phyloP scores from a whole-genome alignment of 306 rosid species.

The Cicer pinnatifidum region DNA sequence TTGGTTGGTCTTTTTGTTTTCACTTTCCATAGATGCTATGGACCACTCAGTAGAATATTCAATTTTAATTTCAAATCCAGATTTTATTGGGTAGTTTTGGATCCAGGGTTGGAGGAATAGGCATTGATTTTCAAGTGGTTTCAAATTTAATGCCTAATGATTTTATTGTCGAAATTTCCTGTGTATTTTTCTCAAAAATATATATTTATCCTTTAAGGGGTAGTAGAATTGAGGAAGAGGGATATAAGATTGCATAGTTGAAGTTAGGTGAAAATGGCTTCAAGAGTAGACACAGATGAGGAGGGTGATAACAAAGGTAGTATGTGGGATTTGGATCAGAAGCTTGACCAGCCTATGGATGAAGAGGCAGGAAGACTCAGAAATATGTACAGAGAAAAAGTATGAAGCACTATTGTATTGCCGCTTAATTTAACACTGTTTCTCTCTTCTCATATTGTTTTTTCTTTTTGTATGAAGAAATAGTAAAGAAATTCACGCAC shows the following conservation, averaged over 20 bases:
- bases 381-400: conserved; percentile 93
- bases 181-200: conserved; percentile 41
- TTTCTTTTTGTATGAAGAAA: not conserved
- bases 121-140: conserved; percentile 50
- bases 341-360: conserved; percentile 93
- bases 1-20: not conserved
- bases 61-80: conserved; percentile 40
- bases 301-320: conserved; percentile 66
- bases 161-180: conserved; percentile 38
- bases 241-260: conserved; percentile 39
- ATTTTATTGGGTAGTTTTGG: conserved; percentile 44
- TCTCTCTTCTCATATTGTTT: not conserved
- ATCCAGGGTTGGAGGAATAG: conserved; percentile 40
- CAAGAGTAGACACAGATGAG: conserved; percentile 64
- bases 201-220: not conserved
- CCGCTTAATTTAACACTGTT: conserved; percentile 4
- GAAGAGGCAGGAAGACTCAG: conserved; percentile 89
- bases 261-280: conserved; percentile 56
- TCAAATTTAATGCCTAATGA: conserved; percentile 40
- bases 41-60: conserved; percentile 36
- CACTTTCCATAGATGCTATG: conserved; percentile 19
- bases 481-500: too few relatives aligned
- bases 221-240: conserved; percentile 39
- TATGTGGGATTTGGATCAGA: conserved; percentile 95
- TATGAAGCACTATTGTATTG: conserved; percentile 42